These are phyloP conservation scores for Huntiella omanensis DNA, from an alignment of 2,329 filamentous ascomycete species.

Conservation along the genomic window DNA sequence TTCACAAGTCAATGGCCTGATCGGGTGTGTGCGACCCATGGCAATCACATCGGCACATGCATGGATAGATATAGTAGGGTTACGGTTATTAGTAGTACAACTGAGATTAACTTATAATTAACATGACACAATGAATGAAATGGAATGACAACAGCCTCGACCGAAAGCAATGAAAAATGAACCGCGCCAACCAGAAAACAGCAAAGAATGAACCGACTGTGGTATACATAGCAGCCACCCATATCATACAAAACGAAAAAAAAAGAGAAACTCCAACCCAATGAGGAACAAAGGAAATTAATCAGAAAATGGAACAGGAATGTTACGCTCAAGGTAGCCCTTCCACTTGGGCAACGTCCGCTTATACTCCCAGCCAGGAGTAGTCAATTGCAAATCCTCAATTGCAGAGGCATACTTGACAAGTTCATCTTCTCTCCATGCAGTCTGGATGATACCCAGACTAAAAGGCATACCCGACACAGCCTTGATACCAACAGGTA, in stretches of 20 bases:
- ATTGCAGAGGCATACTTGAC: constrained; percentile 45
- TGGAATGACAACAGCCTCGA: neutral
- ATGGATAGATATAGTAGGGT: too few species aligned
- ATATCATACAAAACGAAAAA: neutral
- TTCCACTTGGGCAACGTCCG: constrained; percentile 33
- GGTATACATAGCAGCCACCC: constrained; percentile 1
- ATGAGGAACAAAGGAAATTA: neutral
- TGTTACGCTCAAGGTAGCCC: constrained; percentile 28
- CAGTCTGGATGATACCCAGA: constrained; percentile 38
- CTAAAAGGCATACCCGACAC: constrained; percentile 22
- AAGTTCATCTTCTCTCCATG: constrained; percentile 38
- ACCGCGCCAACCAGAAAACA: neutral
- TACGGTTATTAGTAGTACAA: too few species aligned
- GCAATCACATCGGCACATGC: too few species aligned
- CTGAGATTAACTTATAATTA: neutral
- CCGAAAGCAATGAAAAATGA: constrained; percentile 2
- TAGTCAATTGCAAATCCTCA: constrained; percentile 33
- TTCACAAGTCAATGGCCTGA: too few species aligned
- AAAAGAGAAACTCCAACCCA: neutral
- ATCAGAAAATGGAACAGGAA: constrained; percentile 21
- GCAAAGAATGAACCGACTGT: constrained; percentile 3
- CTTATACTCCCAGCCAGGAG: constrained; percentile 23
- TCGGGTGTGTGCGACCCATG: too few species aligned
- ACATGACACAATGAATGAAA: neutral
- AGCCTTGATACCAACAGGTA: constrained; percentile 40